Base-by-base conservation (phyloP, 1,284 basidiomycete species). In the Thecaphora frezii region DNA sequence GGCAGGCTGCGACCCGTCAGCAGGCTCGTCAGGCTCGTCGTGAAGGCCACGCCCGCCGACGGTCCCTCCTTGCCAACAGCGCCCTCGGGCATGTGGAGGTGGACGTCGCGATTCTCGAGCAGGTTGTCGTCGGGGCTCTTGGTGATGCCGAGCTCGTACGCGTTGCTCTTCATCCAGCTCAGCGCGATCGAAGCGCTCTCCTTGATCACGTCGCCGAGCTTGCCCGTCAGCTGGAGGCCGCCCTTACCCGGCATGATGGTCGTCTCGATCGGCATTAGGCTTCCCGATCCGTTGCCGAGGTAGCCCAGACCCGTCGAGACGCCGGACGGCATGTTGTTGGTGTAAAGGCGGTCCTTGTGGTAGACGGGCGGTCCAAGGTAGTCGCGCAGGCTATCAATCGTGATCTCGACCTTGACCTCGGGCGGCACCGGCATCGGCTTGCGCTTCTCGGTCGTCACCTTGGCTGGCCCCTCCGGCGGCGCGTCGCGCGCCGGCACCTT, bases 31-130 rank as follows among this genome's bases (percentile, higher is more conserved):
- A 97, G 89, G 1, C 93, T 93, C 33, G 89, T 87, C 47, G 93
- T 79, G 44, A 98, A 88, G 0, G 94, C 94, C 1, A 92, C 96
- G 45, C 94, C 94, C 0, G 94, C 94, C 67, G 90, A 92, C 0
- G 94, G 94, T 0, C 94, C 94, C 74, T 98, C 94, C 82, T 98
- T 99, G 46, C 94, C 94, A 60, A 98, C 91, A 56, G 90, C 90
- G 5, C 94, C 94, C 40, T 78, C 77, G 21, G 77, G 77, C 75
- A 78, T 77, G 58, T 78, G 77, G 58, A 78, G 47, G 46, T 78
- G 77, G 24, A 78, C 74, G 41, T 78, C 84, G 74, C 93, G 88
- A 44, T 87, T 87, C 37, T 80, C 71, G 61, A 97, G 81, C 78
- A 93, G 88, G 73, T 88, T 86, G 64, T 89, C 88, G 4, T 85